Evolutionary conservation across 208 protist species (phyloP).

Genomic region (Trypanosoma theileri): DNA sequence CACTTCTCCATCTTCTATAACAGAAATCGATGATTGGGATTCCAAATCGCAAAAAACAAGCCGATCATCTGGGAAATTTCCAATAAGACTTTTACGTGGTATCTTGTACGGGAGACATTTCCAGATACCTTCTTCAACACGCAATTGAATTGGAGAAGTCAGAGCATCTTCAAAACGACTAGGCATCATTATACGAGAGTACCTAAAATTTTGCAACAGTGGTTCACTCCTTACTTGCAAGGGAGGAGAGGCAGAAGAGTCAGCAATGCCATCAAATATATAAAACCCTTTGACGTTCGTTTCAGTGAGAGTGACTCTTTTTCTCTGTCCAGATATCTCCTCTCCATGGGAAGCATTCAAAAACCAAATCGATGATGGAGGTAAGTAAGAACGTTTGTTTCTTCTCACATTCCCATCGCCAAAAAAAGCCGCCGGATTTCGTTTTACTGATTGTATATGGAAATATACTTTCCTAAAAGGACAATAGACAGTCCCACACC

Average conservation of each 20-base stretch:
- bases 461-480: slow-evolving; percentile 53
- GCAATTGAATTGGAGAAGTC: slow-evolving; percentile 15
- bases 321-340: slow-evolving; percentile 1
- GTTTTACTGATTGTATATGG: slow-evolving; percentile 46
- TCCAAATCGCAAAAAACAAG: slow-evolving; percentile 20
- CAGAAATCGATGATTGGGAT: slow-evolving; percentile 12
- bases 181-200: slow-evolving; percentile 10
- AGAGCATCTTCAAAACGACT: slow-evolving; percentile 7
- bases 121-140: slow-evolving; percentile 6
- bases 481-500: slow-evolving; percentile 59
- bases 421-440: slow-evolving; percentile 53
- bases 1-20: slow-evolving; percentile 24
- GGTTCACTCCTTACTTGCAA: background rate
- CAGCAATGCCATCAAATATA: slow-evolving; percentile 42
- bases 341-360: slow-evolving; percentile 25
- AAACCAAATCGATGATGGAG: slow-evolving; percentile 38
- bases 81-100: slow-evolving; percentile 3
- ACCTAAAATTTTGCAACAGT: slow-evolving; percentile 22
- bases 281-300: slow-evolving; percentile 53
- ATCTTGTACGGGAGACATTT: slow-evolving; percentile 10
- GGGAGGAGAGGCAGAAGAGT: slow-evolving; percentile 1
- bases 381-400: slow-evolving; percentile 31
- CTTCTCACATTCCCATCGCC: slow-evolving; percentile 47
- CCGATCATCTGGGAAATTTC: slow-evolving; percentile 4
- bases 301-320: slow-evolving; percentile 36